Evolutionary conservation across 1,139 yeast genomes (phyloP), one percentile per base, ranked within the genome.

Genomic region (Kodamaea ohmeri): DNA sequence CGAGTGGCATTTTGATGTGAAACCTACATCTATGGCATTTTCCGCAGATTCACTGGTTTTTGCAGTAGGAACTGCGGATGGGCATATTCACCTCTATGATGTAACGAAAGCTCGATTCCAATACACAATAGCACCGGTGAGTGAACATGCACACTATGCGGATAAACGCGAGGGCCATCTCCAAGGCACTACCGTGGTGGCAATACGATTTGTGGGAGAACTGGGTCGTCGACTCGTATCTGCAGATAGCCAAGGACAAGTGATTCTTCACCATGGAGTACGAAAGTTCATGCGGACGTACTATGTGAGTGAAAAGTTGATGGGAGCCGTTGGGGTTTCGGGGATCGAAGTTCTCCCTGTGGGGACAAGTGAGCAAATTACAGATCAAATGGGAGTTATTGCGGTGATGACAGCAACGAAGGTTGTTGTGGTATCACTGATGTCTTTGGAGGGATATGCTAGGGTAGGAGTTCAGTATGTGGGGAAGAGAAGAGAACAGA

Each of bases 151-250:
- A 12, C 51, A 65, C 35, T 58, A 56, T 29, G 48, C 52, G 27
- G 50, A 62, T 50, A 47, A 58, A 29, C 39, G 41, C 8, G 74
- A 73, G 41, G 88, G 88, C 2, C 92, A 84, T 57, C 40, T 76
- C 6, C 51, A 52, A 5, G 70, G 70, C 3, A 53, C 71, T 0
- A 53, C 77, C 1, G 65, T 85, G 13, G 59, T 65, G 6, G 73
- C 73, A 18, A 44, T 84, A 1, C 60, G 65, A 9, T 86, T 84
- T 52, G 49, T 80, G 9, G 82, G 80, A 2, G 66, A 67, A 25
- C 69, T 80, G 45, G 80, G 75, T 43, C 70, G 78, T 8, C 80
- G 79, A 15, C 43, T 87, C 15, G 61, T 83, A 3, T 73, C 85
- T 5, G 65, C 76, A 2, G 92, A 86, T 52, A 60, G 61, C 4